Percentiles rank a stretch among this genome's conserved stretches.
Evolutionary conservation across 2,329 filamentous ascomycete species (phyloP).

Genomic region (Nothomitra cinnamomea): DNA sequence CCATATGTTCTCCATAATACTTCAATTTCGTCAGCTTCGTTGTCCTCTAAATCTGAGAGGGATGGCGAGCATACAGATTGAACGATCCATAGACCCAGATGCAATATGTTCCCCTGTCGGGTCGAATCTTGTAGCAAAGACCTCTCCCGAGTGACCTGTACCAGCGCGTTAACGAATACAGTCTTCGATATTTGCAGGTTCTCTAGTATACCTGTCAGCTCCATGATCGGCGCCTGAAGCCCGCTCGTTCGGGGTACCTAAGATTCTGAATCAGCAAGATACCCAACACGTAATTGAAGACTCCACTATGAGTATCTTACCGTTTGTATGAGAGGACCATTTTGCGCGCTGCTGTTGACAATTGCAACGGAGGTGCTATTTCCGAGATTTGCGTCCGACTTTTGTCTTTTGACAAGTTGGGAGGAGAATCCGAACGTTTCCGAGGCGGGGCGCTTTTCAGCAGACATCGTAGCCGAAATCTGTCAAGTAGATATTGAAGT

Average conservation of each 20-base stretch:
- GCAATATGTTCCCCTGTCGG: conserved; percentile 76
- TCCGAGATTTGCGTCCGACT: conserved; percentile 41
- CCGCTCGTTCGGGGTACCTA: conserved; percentile 66
- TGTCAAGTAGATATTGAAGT: neutral
- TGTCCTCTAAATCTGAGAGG: neutral
- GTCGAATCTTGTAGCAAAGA: conserved; percentile 84
- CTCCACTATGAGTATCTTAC: conserved; percentile 29
- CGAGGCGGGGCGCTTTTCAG: conserved; percentile 82
- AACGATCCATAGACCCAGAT: conserved; percentile 88
- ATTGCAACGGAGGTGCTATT: conserved; percentile 38
- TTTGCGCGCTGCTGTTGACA: conserved; percentile 35
- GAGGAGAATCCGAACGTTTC: conserved; percentile 65
- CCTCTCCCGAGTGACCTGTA: conserved; percentile 53
- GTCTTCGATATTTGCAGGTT: conserved; percentile 9
- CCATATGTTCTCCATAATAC: conserved; percentile 91
- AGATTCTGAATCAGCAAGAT: conserved; percentile 15
- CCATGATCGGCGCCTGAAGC: conserved; percentile 84
- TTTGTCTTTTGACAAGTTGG: conserved; percentile 79
- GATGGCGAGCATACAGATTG: conserved; percentile 48
- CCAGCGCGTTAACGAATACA: conserved; percentile 7
- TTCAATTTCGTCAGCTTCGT: conserved; percentile 22
- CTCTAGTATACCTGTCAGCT: conserved; percentile 48
- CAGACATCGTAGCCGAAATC: conserved; percentile 45
- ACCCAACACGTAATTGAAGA: conserved; percentile 3
- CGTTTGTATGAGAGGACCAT: conserved; percentile 47